Percentiles rank a stretch among this genome's conserved stretches.
These are phyloP conservation scores for Lachnellula cervina DNA, from an alignment of 2,329 filamentous ascomycete genomes.

Conservation along the genomic window DNA sequence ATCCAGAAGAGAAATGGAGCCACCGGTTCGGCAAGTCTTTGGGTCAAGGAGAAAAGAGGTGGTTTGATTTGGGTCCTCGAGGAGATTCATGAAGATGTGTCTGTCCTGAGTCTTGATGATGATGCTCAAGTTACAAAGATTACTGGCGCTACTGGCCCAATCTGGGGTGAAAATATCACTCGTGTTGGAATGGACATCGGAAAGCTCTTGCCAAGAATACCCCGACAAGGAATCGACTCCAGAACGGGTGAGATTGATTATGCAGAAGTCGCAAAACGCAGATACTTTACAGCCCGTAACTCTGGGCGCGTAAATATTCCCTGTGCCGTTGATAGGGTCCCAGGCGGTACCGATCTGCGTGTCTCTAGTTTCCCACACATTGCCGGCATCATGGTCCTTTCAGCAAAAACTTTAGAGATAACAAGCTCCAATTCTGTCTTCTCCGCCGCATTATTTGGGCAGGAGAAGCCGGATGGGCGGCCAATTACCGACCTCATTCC, in stretches of 20 bases:
- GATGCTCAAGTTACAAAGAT: conserved; percentile 67
- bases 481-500: conserved; percentile 78
- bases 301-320: conserved; percentile 76
- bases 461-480: conserved; percentile 76
- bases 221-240: conserved; percentile 66
- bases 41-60: conserved; percentile 96
- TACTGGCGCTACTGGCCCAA: conserved; percentile 71
- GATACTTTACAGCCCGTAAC: conserved; percentile 82
- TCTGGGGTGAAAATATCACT: conserved; percentile 74
- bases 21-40: conserved; percentile 87
- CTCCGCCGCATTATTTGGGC: conserved; percentile 84
- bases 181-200: conserved; percentile 68
- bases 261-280: conserved; percentile 63
- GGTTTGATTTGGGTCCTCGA: conserved; percentile 97
- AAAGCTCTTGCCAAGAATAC: conserved; percentile 74
- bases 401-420: conserved; percentile 71
- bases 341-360: conserved; percentile 65
- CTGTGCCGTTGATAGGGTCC: conserved; percentile 70
- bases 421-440: conserved; percentile 95
- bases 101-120: conserved; percentile 69
- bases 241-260: conserved; percentile 73
- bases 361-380: conserved; percentile 96
- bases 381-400: conserved; percentile 89
- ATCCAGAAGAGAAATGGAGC: conserved; percentile 94
- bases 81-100: conserved; percentile 93